These are phyloP conservation scores for Euphorbia corollata DNA, from an alignment of 441 rosid species.

Conservation along the genomic window DNA sequence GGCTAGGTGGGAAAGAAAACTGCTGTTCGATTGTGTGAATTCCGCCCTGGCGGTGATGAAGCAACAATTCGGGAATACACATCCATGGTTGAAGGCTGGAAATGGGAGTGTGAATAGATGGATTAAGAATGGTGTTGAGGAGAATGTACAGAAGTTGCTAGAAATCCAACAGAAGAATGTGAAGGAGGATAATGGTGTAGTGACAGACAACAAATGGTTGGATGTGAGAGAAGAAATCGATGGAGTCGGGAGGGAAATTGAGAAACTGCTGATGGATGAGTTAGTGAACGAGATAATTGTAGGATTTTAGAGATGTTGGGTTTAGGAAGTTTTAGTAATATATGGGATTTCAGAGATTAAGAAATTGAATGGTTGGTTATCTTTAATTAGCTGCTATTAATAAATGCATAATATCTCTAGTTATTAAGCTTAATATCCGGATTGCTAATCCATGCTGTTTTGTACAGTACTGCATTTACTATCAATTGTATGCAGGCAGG, in stretches of 20 bases:
- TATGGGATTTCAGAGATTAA: slow-evolving; percentile 18
- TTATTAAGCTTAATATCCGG: neutral
- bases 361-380: slow-evolving; percentile 20
- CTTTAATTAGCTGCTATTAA: neutral
- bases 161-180: slow-evolving; percentile 32
- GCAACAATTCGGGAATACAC: slow-evolving; percentile 37
- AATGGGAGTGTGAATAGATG: slow-evolving; percentile 25
- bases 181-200: slow-evolving; percentile 31
- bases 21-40: slow-evolving; percentile 63
- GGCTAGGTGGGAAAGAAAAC: slow-evolving; percentile 54
- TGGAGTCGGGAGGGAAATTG: slow-evolving; percentile 64
- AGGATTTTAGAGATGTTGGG: slow-evolving; percentile 22
- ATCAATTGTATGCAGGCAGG: too few species aligned
- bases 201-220: slow-evolving; percentile 45
- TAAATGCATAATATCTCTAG: neutral
- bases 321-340: slow-evolving; percentile 28
- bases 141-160: slow-evolving; percentile 34
- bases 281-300: slow-evolving; percentile 42
- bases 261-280: slow-evolving; percentile 55
- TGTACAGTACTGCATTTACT: neutral
- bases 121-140: slow-evolving; percentile 38
- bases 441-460: neutral
- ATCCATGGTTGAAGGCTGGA: slow-evolving; percentile 49
- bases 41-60: slow-evolving; percentile 41
- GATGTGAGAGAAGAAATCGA: slow-evolving; percentile 48